Percentiles rank a stretch among this genome's conserved stretches.
phyloP scores from a whole-genome alignment of 805 yeast genomes.

The Monosporozyma servazzii region DNA sequence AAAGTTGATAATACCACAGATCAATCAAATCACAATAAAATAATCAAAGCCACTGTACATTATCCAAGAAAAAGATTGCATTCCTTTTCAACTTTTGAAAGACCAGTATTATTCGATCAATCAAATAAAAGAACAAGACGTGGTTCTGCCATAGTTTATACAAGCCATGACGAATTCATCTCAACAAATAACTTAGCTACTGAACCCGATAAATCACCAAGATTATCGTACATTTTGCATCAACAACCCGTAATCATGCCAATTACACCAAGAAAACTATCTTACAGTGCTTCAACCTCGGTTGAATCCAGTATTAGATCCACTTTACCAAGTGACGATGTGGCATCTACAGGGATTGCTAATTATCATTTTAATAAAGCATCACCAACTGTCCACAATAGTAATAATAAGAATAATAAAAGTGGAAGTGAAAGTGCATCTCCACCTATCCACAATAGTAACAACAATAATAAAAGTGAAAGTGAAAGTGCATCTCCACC shows the following conservation, averaged over 20 bases:
- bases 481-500: too few relatives aligned
- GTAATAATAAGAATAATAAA: too few relatives aligned
- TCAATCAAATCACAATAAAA: neutral
- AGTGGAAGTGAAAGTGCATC: too few relatives aligned
- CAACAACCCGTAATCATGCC: neutral
- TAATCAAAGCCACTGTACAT: neutral
- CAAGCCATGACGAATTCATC: neutral
- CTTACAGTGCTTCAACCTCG: constrained; percentile 2
- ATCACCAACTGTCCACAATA: neutral
- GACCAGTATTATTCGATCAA: neutral
- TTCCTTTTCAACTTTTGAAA: neutral
- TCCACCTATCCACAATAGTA: too few relatives aligned
- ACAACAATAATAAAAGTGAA: too few relatives aligned
- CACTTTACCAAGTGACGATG: constrained; percentile 9
- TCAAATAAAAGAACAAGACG: neutral
- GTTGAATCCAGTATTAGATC: constrained; percentile 23
- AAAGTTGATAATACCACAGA: neutral
- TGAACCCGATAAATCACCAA: neutral
- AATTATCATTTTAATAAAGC: neutral
- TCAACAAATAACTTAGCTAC: neutral
- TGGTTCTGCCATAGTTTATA: neutral
- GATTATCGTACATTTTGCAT: neutral
- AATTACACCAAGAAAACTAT: neutral
- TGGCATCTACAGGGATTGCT: too few relatives aligned
- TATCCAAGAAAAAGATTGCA: neutral